Percentiles rank a stretch among this genome's conserved stretches.
phyloP scores from a whole-genome alignment of 2,329 filamentous ascomycete genomes.

The Pseudogymnoascus sp. region DNA sequence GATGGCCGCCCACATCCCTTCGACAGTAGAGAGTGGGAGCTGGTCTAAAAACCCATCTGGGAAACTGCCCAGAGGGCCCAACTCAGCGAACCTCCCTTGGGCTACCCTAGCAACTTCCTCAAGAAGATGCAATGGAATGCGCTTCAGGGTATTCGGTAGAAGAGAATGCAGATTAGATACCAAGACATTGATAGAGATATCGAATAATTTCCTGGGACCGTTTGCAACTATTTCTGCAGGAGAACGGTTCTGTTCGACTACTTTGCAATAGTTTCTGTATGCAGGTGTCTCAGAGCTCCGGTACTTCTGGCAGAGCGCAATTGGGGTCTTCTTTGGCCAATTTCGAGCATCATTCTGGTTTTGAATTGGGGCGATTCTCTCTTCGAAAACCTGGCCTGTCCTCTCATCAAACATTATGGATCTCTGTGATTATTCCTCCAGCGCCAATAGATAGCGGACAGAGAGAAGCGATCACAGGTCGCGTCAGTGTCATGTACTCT shows the following conservation, averaged over 20 bases:
- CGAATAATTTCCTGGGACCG: slow-evolving; percentile 23
- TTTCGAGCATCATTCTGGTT: slow-evolving; percentile 16
- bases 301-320: slow-evolving; percentile 16
- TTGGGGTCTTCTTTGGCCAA: slow-evolving; percentile 20
- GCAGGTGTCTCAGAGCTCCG: slow-evolving; percentile 12
- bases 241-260: background rate
- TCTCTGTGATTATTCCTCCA: background rate
- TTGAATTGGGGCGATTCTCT: slow-evolving; percentile 21
- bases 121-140: slow-evolving; percentile 18
- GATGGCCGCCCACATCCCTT: slow-evolving; percentile 23
- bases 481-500: background rate
- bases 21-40: slow-evolving; percentile 12
- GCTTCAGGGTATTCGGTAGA: slow-evolving; percentile 20
- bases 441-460: background rate
- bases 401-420: slow-evolving; percentile 22
- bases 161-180: slow-evolving; percentile 22
- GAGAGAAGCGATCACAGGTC: background rate
- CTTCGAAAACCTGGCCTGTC: slow-evolving; percentile 28
- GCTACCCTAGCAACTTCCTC: background rate
- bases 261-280: background rate
- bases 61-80: background rate
- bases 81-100: background rate
- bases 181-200: slow-evolving; percentile 22
- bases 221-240: background rate
- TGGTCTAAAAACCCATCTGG: background rate